Conservation (phyloP, 2,329 filamentous ascomycete species). For the Ophiostoma fasciatum region DNA sequence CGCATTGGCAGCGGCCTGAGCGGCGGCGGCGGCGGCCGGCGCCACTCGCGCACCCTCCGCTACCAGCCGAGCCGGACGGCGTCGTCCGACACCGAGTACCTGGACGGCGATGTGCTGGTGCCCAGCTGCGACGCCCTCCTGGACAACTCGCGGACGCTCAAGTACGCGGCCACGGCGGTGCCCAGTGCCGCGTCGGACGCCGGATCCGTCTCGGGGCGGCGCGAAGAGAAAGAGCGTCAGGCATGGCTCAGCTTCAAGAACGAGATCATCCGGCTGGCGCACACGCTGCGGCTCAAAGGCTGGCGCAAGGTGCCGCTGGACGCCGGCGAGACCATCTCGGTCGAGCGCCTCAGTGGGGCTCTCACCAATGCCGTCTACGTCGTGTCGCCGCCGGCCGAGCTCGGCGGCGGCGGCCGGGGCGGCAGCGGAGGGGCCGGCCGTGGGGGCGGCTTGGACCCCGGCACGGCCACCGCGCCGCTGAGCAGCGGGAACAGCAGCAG, state of each 20-base stretch:
- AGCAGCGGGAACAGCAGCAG: slow-evolving; percentile 12
- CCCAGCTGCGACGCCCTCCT: slow-evolving; percentile 72
- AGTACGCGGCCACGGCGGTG: slow-evolving; percentile 43
- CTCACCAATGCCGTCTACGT: slow-evolving; percentile 96
- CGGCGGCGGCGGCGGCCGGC: slow-evolving; percentile 16
- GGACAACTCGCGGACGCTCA: slow-evolving; percentile 81
- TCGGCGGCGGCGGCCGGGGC: slow-evolving; percentile 19
- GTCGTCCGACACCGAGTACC: slow-evolving; percentile 76
- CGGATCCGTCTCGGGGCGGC: slow-evolving; percentile 26
- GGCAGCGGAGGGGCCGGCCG: slow-evolving; percentile 10
- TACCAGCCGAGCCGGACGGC: slow-evolving; percentile 30
- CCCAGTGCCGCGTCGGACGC: slow-evolving; percentile 25
- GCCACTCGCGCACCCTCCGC: slow-evolving; percentile 16
- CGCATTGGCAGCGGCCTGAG: not conserved
- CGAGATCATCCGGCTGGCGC: slow-evolving; percentile 77
- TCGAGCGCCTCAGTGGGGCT: slow-evolving; percentile 73
- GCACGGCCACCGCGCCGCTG: too few species aligned
- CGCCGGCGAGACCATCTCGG: slow-evolving; percentile 49
- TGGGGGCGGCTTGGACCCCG: slow-evolving; percentile 12
- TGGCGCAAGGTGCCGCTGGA: slow-evolving; percentile 76
- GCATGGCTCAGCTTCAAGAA: slow-evolving; percentile 81
- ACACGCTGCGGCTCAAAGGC: slow-evolving; percentile 79
- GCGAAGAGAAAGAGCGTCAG: slow-evolving; percentile 52
- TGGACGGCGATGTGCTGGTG: slow-evolving; percentile 68
- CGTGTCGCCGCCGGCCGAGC: slow-evolving; percentile 60